Conservation (phyloP, 2,329 filamentous ascomycete genomes). For the Cladophialophora yegresii region DNA sequence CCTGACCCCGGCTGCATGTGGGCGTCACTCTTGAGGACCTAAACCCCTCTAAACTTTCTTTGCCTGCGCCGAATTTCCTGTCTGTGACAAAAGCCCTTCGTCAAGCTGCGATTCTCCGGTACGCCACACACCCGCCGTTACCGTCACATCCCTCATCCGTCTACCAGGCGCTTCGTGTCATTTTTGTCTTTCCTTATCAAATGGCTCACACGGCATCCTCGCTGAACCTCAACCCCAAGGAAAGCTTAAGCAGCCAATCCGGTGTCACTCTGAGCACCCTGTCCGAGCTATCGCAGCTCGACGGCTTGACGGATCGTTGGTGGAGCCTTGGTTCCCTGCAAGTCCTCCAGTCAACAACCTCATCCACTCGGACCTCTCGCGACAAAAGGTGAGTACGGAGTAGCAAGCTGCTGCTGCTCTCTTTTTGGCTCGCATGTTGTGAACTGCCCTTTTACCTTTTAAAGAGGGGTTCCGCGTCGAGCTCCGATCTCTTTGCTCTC, state of each 20-base stretch:
- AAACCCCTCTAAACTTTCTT: constrained; percentile 6
- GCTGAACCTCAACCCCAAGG: constrained; percentile 37
- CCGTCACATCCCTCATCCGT: constrained; percentile 22
- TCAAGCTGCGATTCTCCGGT: constrained; percentile 25
- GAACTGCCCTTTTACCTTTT: constrained; percentile 36
- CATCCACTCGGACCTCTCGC: constrained; percentile 22
- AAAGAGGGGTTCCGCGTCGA: constrained; percentile 37
- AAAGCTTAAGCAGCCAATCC: constrained; percentile 40
- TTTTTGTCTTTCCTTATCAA: constrained; percentile 30
- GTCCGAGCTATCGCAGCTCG: constrained; percentile 37
- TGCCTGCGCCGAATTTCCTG: constrained; percentile 3
- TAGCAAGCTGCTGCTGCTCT: constrained; percentile 28
- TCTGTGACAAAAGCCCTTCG: constrained; percentile 22
- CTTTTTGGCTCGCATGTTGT: constrained; percentile 35
- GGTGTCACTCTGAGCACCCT: constrained; percentile 29
- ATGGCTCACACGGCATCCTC: constrained; percentile 38
- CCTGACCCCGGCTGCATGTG: constrained; percentile 17
- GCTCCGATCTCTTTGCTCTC: constrained; percentile 29
- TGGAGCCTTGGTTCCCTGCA: constrained; percentile 34
- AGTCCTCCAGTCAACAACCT: constrained; percentile 32
- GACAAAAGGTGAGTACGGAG: constrained; percentile 30
- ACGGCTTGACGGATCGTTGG: constrained; percentile 37
- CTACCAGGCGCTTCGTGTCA: constrained; percentile 9
- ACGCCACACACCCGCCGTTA: constrained; percentile 23
- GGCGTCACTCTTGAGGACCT: constrained; percentile 11